Base-by-base conservation (phyloP, 805 yeast genomes). In the Kluyveromyces aestuarii region DNA sequence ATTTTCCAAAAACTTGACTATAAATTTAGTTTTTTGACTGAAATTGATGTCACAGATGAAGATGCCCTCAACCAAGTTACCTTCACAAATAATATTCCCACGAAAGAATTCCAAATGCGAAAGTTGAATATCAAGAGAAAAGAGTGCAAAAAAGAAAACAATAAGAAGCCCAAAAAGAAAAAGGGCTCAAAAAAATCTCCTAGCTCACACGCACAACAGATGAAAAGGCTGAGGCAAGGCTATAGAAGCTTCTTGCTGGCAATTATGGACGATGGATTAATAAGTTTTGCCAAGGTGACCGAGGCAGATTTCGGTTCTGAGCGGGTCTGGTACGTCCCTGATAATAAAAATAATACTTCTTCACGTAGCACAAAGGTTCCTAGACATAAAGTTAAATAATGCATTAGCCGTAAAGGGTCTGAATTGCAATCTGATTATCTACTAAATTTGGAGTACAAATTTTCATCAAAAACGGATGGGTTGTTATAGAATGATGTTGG, bases 241-340 rank as follows among this genome's bases (percentile, higher is more conserved):
- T 62, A 71, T 49, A 64, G 80, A 18, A 72, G 71, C 25, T 67
- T 83, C 6, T 64, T 87, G 2, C 40, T 71, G n/a, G 96, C 95
- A 0, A 70, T 83, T 1, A 78, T 87, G 6, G 93, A 86, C 60
- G 73, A 78, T 55, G 96, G 96, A 0, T 72, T 87, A 6, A 74
- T 87, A 16, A 84, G 82, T 58, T 87, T 84, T 57, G 70, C 79
- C n/a, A 70, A 69, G 41, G 55, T 81, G 17, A 61, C 76, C 6
- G 77, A 76, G 52, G 73, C 77, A 7, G 76, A 75, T 52, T 81
- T 81, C 49, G 63, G 63, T 9, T 52, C 61, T 14, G 70, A 66
- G 50, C 58, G 64, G 41, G 65, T 67, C 2, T 66, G 66, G 67
- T 67, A 56, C 52, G 51, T 45, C 2, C 58, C 68, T 3, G 19